These are phyloP conservation scores for Rhododendron williamsianum DNA, from an alignment of 148 eudicot genomes.

Conservation along the genomic window DNA sequence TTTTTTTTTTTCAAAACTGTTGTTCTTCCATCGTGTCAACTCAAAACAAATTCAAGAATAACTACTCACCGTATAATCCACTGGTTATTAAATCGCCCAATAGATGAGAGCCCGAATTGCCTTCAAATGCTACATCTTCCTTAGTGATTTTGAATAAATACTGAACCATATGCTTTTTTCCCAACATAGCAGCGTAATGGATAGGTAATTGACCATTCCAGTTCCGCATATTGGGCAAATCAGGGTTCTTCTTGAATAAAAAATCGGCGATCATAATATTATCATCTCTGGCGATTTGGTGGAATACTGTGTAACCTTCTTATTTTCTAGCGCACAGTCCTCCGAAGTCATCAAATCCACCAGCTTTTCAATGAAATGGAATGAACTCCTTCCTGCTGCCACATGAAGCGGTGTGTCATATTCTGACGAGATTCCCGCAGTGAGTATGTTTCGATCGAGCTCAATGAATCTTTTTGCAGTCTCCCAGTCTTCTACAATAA, in stretches of 20 bases:
- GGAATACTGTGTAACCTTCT: constrained; percentile 4
- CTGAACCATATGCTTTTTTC: constrained; percentile 8
- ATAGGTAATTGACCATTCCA: background rate
- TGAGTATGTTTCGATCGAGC: background rate
- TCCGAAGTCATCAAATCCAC: constrained; percentile 9
- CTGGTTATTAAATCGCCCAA: background rate
- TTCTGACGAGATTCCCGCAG: background rate
- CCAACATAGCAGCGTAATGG: constrained; percentile 15
- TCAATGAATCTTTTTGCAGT: background rate
- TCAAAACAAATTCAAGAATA: no score
- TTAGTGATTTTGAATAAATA: constrained; percentile 3
- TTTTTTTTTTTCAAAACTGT: no score
- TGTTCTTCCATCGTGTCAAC: no score
- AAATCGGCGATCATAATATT: constrained; percentile 3
- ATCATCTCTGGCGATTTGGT: background rate
- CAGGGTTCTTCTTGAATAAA: background rate
- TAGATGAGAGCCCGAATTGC: background rate
- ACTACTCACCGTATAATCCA: background rate
- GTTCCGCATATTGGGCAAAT: background rate
- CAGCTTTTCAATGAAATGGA: constrained; percentile 3
- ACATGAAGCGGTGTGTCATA: constrained; percentile 8
- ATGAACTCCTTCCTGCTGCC: constrained; percentile 4
- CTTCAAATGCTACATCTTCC: background rate
- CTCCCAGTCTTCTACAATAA: constrained; percentile 8
- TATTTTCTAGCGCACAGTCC: background rate